A percentile compares a stretch with the other conserved stretches of the same genome.
phyloP scores from a whole-genome alignment of 129 eudicot genomes.

The Saposhnikovia divaricata region DNA sequence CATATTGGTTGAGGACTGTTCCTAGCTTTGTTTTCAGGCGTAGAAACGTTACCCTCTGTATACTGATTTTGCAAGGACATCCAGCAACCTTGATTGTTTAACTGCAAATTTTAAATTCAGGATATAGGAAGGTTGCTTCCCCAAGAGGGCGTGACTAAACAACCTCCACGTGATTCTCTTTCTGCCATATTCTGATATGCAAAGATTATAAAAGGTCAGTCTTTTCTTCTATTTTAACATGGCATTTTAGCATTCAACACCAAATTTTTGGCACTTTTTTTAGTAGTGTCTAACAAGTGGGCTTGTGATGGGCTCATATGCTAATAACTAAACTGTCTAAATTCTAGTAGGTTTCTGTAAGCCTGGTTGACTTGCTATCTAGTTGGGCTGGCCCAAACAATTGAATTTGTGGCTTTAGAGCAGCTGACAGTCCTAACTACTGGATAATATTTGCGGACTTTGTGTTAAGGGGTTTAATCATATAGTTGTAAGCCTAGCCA shows the following conservation, averaged over 20 bases:
- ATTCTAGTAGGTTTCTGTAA: neutral
- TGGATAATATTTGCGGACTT: neutral
- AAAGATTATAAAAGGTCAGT: neutral
- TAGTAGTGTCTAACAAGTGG: neutral
- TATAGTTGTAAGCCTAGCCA: neutral
- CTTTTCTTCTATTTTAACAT: neutral
- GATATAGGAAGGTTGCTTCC: neutral
- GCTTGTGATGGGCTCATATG: neutral
- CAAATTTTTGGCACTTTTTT: neutral
- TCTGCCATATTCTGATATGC: neutral
- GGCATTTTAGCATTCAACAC: neutral
- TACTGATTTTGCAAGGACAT: neutral
- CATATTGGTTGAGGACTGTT: neutral
- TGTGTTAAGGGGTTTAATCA: neutral
- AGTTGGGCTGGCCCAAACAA: conserved; percentile 1
- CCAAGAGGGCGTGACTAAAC: neutral
- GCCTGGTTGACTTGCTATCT: neutral
- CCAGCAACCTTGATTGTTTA: neutral
- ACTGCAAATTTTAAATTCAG: neutral
- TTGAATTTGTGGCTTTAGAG: neutral
- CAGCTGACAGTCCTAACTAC: neutral
- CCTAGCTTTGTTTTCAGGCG: neutral
- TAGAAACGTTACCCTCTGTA: neutral
- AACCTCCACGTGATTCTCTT: neutral
- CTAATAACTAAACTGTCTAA: neutral